Evolutionary conservation across 2,329 filamentous ascomycete species (phyloP).

Genomic region (Atkinsonella hypoxylon): DNA sequence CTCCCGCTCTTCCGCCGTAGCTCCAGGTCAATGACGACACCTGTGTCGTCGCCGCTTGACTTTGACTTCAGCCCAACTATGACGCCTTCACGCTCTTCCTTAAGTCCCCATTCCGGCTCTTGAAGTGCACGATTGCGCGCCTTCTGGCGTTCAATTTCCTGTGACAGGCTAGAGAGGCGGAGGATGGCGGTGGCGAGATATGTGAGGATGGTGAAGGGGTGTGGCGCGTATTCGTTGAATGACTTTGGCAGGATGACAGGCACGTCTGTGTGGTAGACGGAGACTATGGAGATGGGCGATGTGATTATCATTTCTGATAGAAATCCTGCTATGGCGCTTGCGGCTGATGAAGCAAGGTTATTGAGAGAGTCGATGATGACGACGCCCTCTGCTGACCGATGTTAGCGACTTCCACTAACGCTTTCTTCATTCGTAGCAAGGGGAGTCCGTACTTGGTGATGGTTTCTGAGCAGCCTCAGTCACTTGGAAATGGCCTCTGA

Average conservation of each 20-base stretch:
- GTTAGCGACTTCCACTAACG: not conserved
- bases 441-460: conserved; percentile 30
- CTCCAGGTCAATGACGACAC: conserved; percentile 75
- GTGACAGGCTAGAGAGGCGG: conserved; percentile 57
- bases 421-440: not conserved
- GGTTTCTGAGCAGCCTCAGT: conserved; percentile 26
- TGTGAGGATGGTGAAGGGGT: conserved; percentile 58
- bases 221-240: conserved; percentile 47
- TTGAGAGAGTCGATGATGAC: conserved; percentile 74
- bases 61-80: conserved; percentile 53
- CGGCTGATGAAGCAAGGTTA: conserved; percentile 41
- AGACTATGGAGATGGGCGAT: conserved; percentile 59
- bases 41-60: conserved; percentile 14
- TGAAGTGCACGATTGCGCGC: conserved; percentile 64
- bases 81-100: conserved; percentile 66
- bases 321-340: conserved; percentile 51
- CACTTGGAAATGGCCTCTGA: conserved; percentile 37
- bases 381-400: conserved; percentile 45
- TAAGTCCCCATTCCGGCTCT: conserved; percentile 67
- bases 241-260: conserved; percentile 38
- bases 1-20: conserved; percentile 73
- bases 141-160: conserved; percentile 62
- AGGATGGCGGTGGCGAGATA: conserved; percentile 88
- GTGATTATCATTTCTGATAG: conserved; percentile 56
- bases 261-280: conserved; percentile 73